Percentiles rank a stretch among this genome's conserved stretches.
Evolutionary conservation across 2,329 filamentous ascomycete genomes (phyloP).

Genomic region (Paecilomyces sp.): DNA sequence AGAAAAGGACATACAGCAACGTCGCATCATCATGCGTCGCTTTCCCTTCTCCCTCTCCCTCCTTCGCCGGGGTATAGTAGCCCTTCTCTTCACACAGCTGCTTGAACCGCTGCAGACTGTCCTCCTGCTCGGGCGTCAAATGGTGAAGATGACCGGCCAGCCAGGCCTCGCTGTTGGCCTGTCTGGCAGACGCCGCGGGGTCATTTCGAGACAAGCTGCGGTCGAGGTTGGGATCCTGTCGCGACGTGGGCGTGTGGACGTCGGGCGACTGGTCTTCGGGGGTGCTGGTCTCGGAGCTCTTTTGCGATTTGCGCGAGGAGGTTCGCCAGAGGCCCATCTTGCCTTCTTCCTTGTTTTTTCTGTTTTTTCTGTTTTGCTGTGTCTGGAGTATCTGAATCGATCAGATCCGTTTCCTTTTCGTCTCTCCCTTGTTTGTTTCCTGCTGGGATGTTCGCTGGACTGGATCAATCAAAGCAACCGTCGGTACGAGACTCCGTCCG

Average conservation of each 20-base stretch:
- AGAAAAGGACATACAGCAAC: constrained; percentile 33
- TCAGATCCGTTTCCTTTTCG: background rate
- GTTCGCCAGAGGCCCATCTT: constrained; percentile 3
- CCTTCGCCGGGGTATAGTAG: constrained; percentile 36
- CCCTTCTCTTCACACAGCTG: constrained; percentile 56
- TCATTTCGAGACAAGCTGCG: constrained; percentile 27
- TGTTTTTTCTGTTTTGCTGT: background rate
- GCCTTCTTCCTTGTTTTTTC: background rate
- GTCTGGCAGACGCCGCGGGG: constrained; percentile 25
- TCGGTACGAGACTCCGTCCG: background rate
- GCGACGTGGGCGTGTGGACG: background rate
- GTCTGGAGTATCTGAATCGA: too few relatives aligned
- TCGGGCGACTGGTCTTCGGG: too few relatives aligned
- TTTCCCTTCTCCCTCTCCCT: constrained; percentile 11
- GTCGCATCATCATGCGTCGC: constrained; percentile 42
- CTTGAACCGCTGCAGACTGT: constrained; percentile 67
- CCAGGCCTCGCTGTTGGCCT: constrained; percentile 29
- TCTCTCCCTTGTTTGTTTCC: background rate
- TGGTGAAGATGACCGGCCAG: constrained; percentile 68
- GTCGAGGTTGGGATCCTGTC: constrained; percentile 12
- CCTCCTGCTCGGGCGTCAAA: constrained; percentile 61
- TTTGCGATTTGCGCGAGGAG: constrained; percentile 15
- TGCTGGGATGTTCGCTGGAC: background rate
- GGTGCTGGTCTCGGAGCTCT: constrained; percentile 13
- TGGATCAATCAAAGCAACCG: too few relatives aligned